These are phyloP conservation scores for Dactylellina haptotyla DNA, from an alignment of 2,329 filamentous ascomycete species.

Conservation along the genomic window DNA sequence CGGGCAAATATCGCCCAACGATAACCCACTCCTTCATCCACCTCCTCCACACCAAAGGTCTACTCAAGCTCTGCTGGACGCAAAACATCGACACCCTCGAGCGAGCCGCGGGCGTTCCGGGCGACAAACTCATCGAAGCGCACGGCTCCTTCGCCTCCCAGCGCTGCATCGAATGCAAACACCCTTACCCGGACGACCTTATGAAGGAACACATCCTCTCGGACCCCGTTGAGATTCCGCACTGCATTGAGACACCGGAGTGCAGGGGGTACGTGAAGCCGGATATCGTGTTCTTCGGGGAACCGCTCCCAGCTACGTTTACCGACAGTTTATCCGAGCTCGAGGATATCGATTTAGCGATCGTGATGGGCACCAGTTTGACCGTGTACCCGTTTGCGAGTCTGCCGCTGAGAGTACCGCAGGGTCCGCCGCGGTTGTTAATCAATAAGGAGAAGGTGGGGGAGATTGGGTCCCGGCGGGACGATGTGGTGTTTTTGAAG, in stretches of 20 bases:
- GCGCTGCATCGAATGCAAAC: conserved; percentile 87
- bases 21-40: conserved; percentile 89
- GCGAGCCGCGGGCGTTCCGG: conserved; percentile 82
- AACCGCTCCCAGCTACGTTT: conserved; percentile 74
- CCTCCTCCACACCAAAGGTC: conserved; percentile 79
- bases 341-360: conserved; percentile 75
- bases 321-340: conserved; percentile 69
- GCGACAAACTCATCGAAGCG: conserved; percentile 85
- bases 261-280: conserved; percentile 89
- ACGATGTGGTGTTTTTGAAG: conserved; percentile 85
- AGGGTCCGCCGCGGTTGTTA: conserved; percentile 77
- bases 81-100: conserved; percentile 95
- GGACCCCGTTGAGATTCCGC: conserved; percentile 31
- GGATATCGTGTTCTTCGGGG: conserved; percentile 94
- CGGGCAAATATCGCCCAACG: conserved; percentile 87
- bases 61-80: conserved; percentile 87
- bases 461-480: conserved; percentile 76
- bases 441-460: conserved; percentile 90
- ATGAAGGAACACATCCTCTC: conserved; percentile 57
- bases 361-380: conserved; percentile 89
- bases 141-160: conserved; percentile 95
- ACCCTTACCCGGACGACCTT: conserved; percentile 73
- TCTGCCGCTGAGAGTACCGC: conserved; percentile 73
- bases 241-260: conserved; percentile 55
- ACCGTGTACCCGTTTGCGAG: conserved; percentile 88